A percentile compares a stretch with the other conserved stretches of the same genome.
Evolutionary conservation across 352 stramenopile species (phyloP).

Genomic region (Aphanomyces cochlioides): DNA sequence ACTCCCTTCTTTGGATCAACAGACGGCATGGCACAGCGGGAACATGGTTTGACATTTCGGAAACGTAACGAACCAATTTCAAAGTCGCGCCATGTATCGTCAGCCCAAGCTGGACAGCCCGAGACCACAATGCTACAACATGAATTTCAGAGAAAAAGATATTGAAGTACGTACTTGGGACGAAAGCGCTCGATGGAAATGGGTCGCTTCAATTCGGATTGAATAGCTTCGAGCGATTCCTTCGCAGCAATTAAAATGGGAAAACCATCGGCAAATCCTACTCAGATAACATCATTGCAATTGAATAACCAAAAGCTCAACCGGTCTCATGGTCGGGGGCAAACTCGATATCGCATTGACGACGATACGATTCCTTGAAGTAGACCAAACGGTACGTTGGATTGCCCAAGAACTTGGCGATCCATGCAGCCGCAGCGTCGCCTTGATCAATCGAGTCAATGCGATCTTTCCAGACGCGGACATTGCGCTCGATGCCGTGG

Average conservation of each 20-base stretch:
- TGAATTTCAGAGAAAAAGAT: constrained; percentile 6
- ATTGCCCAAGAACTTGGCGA: constrained; percentile 53
- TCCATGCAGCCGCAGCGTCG: constrained; percentile 53
- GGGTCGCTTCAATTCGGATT: constrained; percentile 45
- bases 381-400: constrained; percentile 45
- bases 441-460: constrained; percentile 62
- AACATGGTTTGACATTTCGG: constrained; percentile 69
- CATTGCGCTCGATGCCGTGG: constrained; percentile 36
- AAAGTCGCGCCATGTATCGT: constrained; percentile 72
- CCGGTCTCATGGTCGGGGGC: constrained; percentile 52
- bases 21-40: constrained; percentile 70
- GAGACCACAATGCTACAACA: constrained; percentile 62
- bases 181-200: constrained; percentile 82
- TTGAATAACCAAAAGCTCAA: constrained; percentile 11
- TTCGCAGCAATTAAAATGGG: constrained; percentile 64
- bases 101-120: constrained; percentile 56
- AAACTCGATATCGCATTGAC: constrained; percentile 54
- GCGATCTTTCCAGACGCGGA: constrained; percentile 59
- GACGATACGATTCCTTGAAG: constrained; percentile 55
- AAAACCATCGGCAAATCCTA: constrained; percentile 74
- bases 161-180: constrained; percentile 50
- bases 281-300: background rate
- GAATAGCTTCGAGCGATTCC: constrained; percentile 58
- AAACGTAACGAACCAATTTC: constrained; percentile 52
- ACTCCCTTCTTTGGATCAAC: constrained; percentile 66